Evolutionary conservation across 2,329 filamentous ascomycete species (phyloP).

Genomic region (Dryadomyces sulphureus): DNA sequence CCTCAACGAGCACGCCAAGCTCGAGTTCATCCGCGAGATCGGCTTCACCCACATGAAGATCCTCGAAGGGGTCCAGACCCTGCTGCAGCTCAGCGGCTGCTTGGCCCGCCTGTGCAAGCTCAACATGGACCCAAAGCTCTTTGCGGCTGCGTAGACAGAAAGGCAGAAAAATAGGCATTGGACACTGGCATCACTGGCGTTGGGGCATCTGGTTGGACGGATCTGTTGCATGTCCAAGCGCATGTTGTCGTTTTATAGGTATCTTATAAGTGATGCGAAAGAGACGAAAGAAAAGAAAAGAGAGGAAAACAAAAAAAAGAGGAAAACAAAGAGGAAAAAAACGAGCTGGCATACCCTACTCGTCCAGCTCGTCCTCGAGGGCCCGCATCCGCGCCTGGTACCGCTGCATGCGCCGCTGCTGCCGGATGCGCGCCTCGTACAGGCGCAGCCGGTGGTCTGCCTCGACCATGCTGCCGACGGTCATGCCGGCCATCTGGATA

Average conservation of each 20-base stretch:
- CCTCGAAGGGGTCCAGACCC: constrained; percentile 89
- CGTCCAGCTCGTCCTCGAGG: constrained; percentile 8
- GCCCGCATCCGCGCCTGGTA: constrained; percentile 35
- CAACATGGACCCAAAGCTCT: constrained; percentile 87
- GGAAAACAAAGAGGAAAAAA: not conserved
- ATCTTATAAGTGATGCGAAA: not conserved
- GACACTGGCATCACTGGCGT: constrained; percentile 4
- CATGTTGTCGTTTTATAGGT: not conserved
- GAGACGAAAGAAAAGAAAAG: not conserved
- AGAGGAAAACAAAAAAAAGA: not conserved
- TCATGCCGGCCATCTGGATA: constrained; percentile 75
- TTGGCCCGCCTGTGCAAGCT: constrained; percentile 83
- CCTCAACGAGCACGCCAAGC: constrained; percentile 82
- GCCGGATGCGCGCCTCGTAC: constrained; percentile 51
- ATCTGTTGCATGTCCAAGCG: not conserved
- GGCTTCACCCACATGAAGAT: constrained; percentile 99
- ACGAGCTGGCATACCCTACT: not conserved
- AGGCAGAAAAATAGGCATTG: not conserved
- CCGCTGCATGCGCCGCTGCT: constrained; percentile 45
- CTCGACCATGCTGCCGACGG: constrained; percentile 63
- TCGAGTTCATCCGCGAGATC: constrained; percentile 97
- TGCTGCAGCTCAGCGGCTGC: constrained; percentile 86
- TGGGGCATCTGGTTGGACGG: not conserved
- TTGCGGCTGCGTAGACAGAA: constrained; percentile 26
- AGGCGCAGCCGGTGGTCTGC: constrained; percentile 53